Conservation (phyloP, 495 filamentous ascomycete genomes). For the Xylona heveae region DNA sequence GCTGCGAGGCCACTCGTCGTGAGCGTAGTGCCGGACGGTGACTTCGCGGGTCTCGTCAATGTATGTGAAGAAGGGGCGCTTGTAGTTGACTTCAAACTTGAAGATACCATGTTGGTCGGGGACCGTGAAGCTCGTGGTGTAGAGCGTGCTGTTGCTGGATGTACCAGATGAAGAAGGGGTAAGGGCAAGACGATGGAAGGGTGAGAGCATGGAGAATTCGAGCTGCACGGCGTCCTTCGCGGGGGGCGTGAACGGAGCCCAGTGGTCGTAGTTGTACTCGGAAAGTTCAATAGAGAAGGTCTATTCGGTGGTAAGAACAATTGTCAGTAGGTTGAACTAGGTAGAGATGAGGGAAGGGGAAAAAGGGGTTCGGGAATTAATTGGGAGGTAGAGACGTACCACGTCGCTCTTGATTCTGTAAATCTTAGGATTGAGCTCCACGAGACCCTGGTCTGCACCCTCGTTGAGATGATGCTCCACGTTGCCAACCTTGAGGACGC, state of each 20-base stretch:
- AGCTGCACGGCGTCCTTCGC: conserved; percentile 58
- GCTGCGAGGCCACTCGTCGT: conserved; percentile 86
- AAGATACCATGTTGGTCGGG: conserved; percentile 34
- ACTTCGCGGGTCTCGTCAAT: conserved; percentile 91
- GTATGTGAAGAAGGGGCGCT: conserved; percentile 73
- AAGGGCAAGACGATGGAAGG: conserved; percentile 83
- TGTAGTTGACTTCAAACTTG: conserved; percentile 40
- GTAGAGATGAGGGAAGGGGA: conserved; percentile 2
- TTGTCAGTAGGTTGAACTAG: conserved; percentile 13
- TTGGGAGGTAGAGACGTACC: too few species aligned
- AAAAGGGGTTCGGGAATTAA: conserved; percentile 17
- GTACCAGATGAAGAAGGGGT: conserved; percentile 22
- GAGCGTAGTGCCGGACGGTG: conserved; percentile 84
- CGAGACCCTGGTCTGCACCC: conserved; percentile 24
- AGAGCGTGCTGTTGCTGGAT: conserved; percentile 50
- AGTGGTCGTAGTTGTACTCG: conserved; percentile 52
- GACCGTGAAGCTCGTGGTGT: conserved; percentile 50
- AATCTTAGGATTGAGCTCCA: conserved; percentile 62
- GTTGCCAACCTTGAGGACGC: conserved; percentile 67
- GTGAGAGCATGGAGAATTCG: conserved; percentile 96
- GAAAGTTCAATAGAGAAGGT: conserved; percentile 76
- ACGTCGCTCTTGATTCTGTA: conserved; percentile 96
- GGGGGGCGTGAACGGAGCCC: conserved; percentile 50
- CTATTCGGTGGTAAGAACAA: conserved; percentile 22
- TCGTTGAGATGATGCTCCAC: conserved; percentile 61